phyloP scores from a whole-genome alignment of 1,139 yeast genomes.

The Kodamaea ohmeri region DNA sequence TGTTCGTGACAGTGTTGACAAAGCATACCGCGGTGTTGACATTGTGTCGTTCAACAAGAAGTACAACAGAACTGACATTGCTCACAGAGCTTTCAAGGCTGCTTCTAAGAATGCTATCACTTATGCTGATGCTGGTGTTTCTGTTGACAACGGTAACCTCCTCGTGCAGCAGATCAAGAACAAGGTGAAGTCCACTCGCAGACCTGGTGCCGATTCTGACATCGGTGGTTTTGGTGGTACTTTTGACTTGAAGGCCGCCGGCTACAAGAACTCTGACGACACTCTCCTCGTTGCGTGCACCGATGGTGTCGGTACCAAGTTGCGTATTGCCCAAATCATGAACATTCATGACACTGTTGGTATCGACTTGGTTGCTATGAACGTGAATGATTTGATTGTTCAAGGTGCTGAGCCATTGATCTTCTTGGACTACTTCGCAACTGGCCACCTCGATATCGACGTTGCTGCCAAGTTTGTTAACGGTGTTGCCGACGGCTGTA shows the following conservation, averaged over 20 bases:
- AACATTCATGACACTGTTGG: conserved; percentile 94
- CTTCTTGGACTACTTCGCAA: conserved; percentile 94
- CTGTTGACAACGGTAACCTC: conserved; percentile 90
- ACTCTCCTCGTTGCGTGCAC: conserved; percentile 94
- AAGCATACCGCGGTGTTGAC: conserved; percentile 83
- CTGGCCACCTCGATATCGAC: conserved; percentile 82
- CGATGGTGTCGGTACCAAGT: conserved; percentile 98
- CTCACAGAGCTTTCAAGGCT: conserved; percentile 88
- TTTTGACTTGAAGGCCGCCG: conserved; percentile 86
- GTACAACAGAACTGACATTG: conserved; percentile 90
- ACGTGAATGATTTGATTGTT: conserved; percentile 93
- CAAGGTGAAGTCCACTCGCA: conserved; percentile 88
- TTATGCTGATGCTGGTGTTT: conserved; percentile 93
- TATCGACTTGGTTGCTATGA: conserved; percentile 98
- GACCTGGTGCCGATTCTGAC: conserved; percentile 96
- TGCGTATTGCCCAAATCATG: conserved; percentile 89
- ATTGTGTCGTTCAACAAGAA: conserved; percentile 68
- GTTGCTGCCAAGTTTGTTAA: conserved; percentile 86
- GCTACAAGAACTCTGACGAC: conserved; percentile 65
- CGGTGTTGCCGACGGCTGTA: conserved; percentile 97
- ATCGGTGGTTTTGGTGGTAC: conserved; percentile 99
- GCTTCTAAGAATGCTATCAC: conserved; percentile 48
- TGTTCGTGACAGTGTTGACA: conserved; percentile 75
- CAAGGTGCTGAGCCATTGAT: conserved; percentile 98
- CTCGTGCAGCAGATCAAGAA: conserved; percentile 89